Evolutionary conservation across 495 filamentous ascomycete species (phyloP), one percentile per base, ranked within the genome.

Genomic region (Trypethelium eluteriae): DNA sequence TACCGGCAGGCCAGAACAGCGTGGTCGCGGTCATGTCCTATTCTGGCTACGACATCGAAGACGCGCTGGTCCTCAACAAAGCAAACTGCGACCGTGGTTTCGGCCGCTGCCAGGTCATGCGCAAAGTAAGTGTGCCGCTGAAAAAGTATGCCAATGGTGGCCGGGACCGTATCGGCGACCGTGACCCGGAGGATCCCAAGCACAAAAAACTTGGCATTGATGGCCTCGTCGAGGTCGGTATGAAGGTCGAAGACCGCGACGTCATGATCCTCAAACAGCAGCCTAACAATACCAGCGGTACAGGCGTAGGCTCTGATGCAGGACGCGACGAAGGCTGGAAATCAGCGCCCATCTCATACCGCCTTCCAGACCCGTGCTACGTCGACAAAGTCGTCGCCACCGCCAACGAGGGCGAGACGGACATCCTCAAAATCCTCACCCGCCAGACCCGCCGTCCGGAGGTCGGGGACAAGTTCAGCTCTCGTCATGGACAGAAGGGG

Each of bases 1-100:
- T 99, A 4, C 94, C 94, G 1, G 94, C 94, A 32, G 94, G 94
- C 2, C 94, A 99, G 70, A 96, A 96, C 66, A 95, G 95, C 2
- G 95, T 89, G 10, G 94, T 99, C 39, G 94, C 94, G 9, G 95
- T 99, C 71, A 98, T 98, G 95, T 96, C 91, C 70, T 99, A 96
- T 76, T 96, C 92, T 2, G 94, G 94, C 14, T 99, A 99, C 77
- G 95, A 99, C 85, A 98, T 98, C 73, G 94, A 99, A 81, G 94
- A 99, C 81, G 95, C 94, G 14, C 82, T 99, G 4, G 93, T 99
- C 2, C 74, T 99, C 66, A 99, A 98, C 81, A 96, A 96, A 79
- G 91, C 91, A 38, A 96, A 91, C 1, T 86, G 88, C 49, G 94
- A 99, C 74, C 84, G 94, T 68, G 95, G 94, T 6, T 98, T 97